Base-by-base conservation (phyloP, 768 basidiomycete genomes). In the Pisolithus sp. region DNA sequence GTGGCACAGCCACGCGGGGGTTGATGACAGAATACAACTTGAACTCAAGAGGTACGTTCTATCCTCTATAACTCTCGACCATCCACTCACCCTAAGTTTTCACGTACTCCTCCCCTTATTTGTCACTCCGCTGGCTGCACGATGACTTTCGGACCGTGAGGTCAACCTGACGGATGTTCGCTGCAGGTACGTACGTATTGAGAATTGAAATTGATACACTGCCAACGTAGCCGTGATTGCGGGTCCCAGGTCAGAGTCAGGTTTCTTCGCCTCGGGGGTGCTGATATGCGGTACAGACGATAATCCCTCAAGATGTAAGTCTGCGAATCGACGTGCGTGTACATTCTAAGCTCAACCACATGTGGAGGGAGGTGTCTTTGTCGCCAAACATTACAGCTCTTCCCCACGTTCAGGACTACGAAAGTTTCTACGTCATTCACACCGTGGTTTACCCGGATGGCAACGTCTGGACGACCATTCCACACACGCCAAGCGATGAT, bases 201-300 rank as follows among this genome's bases (percentile, higher is more conserved):
- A 12, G 34, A 12, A 34, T 13, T 13, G 34, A 45, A 52, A 18
- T n/a, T 21, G 44, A 15, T 20, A 45, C 43, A 18, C 37, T n/a
- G n/a, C n/a, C 21, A 21, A n/a, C 15, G 17, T 26, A 20, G 48
- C 49, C 26, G 23, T 34, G 21, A 45, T 50, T 42, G 57, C 63
- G 86, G 93, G 93, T 1, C 93, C 93, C 38, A 76, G 94, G 58
- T 85, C 89, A 50, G 93, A 96, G 70, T 82, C 86, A 51, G 92
- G 95, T 69, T 91, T 97, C 75, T 92, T 96, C 69, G 86, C 85
- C 52, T 95, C 93, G 93, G 93, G 95, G 70, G 92, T 93, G 7
- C 76, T 95, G 59, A 93, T 97, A 49, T 85, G 81, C 63, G 93
- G 93, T 3, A 93, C 93, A 18, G 89, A 93, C 63, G 93, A 92